Base-by-base conservation (phyloP, 2,329 filamentous ascomycete species). In the Aspergillus puulaauensis region DNA sequence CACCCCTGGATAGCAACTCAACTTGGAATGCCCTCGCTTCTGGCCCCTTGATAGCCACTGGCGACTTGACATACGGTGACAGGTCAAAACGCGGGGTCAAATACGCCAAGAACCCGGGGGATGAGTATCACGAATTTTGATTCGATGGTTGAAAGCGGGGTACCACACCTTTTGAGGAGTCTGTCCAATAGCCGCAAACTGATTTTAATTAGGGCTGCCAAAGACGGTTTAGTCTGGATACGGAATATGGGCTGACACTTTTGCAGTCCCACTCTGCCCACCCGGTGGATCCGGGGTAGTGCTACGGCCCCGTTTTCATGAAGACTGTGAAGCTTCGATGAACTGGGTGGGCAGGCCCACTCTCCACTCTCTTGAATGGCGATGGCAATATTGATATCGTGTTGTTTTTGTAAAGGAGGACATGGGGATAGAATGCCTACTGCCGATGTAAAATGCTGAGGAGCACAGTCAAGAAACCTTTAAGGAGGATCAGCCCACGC, bases 271-370 rank as follows among this genome's bases (percentile, higher is more conserved):
- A 37, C 35, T 9, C 15, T 37, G 35, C n/a, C 14, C 19, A 54
- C 23, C 23, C 27, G 31, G 57, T 59, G 57, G 57, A 49, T 56
- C 57, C 37, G 57, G 57, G 53, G 53, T 55, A 59, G 24, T 6
- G 57, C 47, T n/a, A 37, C 12, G 14, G 44, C 44, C 45, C 56
- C 45, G 39, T 57, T 23, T 33, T 24, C 31, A 37, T 37, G 35
- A n/a, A 37, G 35, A 37, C 31, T 45, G 17, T 23, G 31, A 56
- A 37, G 40, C 40, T 27, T 48, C 24, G 19, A 50, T 57, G 41
- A 15, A 46, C 12, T 12, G 27, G 27, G 9, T 11, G 27, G 27
- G 27, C 27, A 37, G 35, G 35, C 35, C 35, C 35, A 37, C 35
- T 6, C 35, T 1, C 35, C 35, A 37, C 35, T 14, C 35, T 37